Conservation (phyloP, 495 filamentous ascomycete species). For the Penicillium chermesinum region DNA sequence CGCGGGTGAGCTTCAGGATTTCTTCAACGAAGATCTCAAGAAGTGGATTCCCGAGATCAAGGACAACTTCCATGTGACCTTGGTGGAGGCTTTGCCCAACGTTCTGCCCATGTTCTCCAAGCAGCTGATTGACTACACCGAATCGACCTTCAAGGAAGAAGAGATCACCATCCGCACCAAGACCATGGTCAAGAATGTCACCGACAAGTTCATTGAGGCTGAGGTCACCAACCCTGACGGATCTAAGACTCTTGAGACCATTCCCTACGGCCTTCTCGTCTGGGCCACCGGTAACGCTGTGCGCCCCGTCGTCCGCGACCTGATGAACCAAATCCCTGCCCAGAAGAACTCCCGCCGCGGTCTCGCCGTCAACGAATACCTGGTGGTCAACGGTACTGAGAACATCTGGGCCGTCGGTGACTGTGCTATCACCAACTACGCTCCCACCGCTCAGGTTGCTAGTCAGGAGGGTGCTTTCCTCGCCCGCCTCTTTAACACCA, state of each 20-base stretch:
- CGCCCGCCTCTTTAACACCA: constrained; percentile 93
- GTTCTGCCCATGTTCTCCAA: constrained; percentile 99
- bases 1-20: constrained; percentile 95
- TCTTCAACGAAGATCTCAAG: constrained; percentile 95
- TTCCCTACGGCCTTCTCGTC: constrained; percentile 94
- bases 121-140: constrained; percentile 98
- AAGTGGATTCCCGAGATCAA: constrained; percentile 96
- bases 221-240: constrained; percentile 83
- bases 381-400: constrained; percentile 93
- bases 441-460: constrained; percentile 95
- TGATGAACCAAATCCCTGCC: constrained; percentile 87
- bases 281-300: constrained; percentile 98
- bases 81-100: constrained; percentile 97
- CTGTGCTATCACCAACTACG: constrained; percentile 93
- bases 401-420: constrained; percentile 92
- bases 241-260: constrained; percentile 68
- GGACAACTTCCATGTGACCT: constrained; percentile 91
- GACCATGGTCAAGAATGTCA: constrained; percentile 98
- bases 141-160: constrained; percentile 98
- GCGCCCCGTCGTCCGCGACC: constrained; percentile 79
- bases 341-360: constrained; percentile 94
- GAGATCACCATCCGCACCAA: constrained; percentile 95
- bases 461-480: constrained; percentile 94
- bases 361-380: constrained; percentile 94
- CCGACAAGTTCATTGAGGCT: constrained; percentile 89